Evolutionary conservation across 2,329 filamentous ascomycete species (phyloP), one percentile per base, ranked within the genome.

Genomic region (Graphilbum sp.): DNA sequence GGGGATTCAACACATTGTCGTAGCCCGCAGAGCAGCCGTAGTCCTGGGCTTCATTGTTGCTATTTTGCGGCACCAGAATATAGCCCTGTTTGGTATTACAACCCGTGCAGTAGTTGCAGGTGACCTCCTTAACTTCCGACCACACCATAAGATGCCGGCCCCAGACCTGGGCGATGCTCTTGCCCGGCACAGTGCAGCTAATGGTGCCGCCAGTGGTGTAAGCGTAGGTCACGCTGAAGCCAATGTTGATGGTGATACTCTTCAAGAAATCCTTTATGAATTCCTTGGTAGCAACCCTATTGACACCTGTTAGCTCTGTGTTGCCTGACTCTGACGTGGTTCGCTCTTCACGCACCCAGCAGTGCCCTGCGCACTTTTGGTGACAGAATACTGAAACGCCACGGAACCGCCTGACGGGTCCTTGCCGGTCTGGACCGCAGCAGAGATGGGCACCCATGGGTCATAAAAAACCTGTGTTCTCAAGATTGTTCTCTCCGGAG

Each of bases 11-110:
- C 23, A 35, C 34, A 8, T 17, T 19, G 4, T 35, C 12, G 24
- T 35, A 35, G 34, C 34, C 34, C 13, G 34, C 34, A 7, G 34
- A 35, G 24, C 34, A 35, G 34, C 34, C 34, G 27, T 27, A 35
- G 34, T 35, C 34, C 34, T 35, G 23, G 9, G 23, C 34, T 9
- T 35, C 27, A n/a, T 35, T 35, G 34, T 35, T 27, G 24, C 27
- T 23, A 23, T 35, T 29, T 23, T 35, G 34, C 9, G 34, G 34
- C 23, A 35, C 27, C 34, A 35, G 34, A 8, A 23, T 17, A 16
- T 13, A 35, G 34, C 34, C 34, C 4, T 21, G 27, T 23, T 29
- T 21, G 24, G 17, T 29, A 8, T 19, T 10, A 17, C 34, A 35
- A 23, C 34, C 34, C 9, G 15, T n/a, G n/a, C 34, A 35, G 11